A percentile compares a stretch with the other conserved stretches of the same genome.
phyloP scores from a whole-genome alignment of 805 yeast genomes.

The Saccharomyces eubayanus region DNA sequence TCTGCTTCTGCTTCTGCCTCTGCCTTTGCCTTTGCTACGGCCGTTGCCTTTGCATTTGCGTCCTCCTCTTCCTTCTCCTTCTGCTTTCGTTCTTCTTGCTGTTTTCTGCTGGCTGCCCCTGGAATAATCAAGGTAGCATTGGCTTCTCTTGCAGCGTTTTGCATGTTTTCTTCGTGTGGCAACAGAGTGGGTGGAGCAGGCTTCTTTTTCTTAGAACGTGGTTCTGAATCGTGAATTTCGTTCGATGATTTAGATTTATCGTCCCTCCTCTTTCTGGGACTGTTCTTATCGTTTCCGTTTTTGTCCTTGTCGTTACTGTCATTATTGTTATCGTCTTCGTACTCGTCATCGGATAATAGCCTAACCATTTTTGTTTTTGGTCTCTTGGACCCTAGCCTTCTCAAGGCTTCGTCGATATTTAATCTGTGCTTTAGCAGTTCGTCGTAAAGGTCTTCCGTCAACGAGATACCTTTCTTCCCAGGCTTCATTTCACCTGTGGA shows the following conservation, averaged over 20 bases:
- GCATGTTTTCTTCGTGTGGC: slow-evolving; percentile 26
- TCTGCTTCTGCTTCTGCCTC: slow-evolving; percentile 1
- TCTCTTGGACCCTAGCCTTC: slow-evolving; percentile 31
- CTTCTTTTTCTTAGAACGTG: slow-evolving; percentile 10
- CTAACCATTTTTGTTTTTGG: slow-evolving; percentile 27
- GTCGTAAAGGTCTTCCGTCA: slow-evolving; percentile 33
- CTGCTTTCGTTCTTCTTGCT: not conserved
- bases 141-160: slow-evolving; percentile 27
- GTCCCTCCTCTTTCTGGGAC: slow-evolving; percentile 1
- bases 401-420: slow-evolving; percentile 32
- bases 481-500: slow-evolving; percentile 58
- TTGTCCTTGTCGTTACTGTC: slow-evolving; percentile 9
- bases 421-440: slow-evolving; percentile 29
- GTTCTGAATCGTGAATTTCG: slow-evolving; percentile 1
- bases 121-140: slow-evolving; percentile 28
- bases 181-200: slow-evolving; percentile 30
- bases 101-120: slow-evolving; percentile 16
- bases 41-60: slow-evolving; percentile 4
- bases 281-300: not conserved
- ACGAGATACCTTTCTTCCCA: slow-evolving; percentile 56
- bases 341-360: slow-evolving; percentile 26
- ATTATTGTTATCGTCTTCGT: slow-evolving; percentile 9
- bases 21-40: not conserved
- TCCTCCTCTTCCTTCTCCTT: slow-evolving; percentile 6
- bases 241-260: not conserved